phyloP scores from a whole-genome alignment of 768 basidiomycete genomes.

The Mycena latifolia region DNA sequence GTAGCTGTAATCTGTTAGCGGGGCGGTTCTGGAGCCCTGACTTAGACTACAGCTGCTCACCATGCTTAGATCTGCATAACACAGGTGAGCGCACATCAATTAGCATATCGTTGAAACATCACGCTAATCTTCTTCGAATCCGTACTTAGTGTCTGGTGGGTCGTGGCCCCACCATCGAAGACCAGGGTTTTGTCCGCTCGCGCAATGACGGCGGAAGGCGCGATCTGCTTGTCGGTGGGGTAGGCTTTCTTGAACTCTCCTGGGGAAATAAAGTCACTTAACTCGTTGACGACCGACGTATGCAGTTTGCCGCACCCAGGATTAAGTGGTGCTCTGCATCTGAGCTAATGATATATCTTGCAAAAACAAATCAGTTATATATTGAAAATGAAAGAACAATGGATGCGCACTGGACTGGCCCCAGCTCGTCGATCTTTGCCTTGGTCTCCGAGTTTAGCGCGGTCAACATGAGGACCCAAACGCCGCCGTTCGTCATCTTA shows the following conservation, averaged over 20 bases:
- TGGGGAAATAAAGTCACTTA: slow-evolving; percentile 40
- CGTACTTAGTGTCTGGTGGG: slow-evolving; percentile 75
- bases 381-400: background rate
- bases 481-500: slow-evolving; percentile 72
- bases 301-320: slow-evolving; percentile 54
- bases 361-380: background rate
- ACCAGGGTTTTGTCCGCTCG: slow-evolving; percentile 63
- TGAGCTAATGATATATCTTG: slow-evolving; percentile 62
- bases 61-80: too few species aligned
- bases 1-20: too few species aligned
- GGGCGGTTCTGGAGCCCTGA: slow-evolving; percentile 36
- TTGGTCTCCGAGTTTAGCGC: slow-evolving; percentile 77
- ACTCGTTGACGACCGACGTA: background rate
- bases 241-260: slow-evolving; percentile 77
- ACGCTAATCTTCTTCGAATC: slow-evolving; percentile 77
- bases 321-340: slow-evolving; percentile 73
- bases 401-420: slow-evolving; percentile 71
- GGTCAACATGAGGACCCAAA: slow-evolving; percentile 87
- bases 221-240: slow-evolving; percentile 78
- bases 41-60: too few species aligned
- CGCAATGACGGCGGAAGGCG: slow-evolving; percentile 67
- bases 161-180: slow-evolving; percentile 83
- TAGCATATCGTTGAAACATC: too few species aligned
- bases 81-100: background rate
- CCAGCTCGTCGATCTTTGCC: slow-evolving; percentile 70